Evolutionary conservation across 345 rosid genomes (phyloP), one percentile per base, ranked within the genome.

Genomic region (Citrus reticulata): DNA sequence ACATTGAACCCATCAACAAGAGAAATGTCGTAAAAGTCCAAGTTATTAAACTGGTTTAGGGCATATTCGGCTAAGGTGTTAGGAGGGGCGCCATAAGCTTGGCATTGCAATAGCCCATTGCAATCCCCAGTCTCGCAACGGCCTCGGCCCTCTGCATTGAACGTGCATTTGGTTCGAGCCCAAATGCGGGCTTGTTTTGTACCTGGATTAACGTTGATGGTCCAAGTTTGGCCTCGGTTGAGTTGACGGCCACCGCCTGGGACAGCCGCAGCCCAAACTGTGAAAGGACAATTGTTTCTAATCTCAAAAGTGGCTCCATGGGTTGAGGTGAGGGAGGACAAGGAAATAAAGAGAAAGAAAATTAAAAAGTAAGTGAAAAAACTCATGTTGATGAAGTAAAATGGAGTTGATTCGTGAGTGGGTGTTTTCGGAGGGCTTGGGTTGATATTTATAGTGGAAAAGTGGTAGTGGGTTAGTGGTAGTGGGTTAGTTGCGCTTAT

Each of bases 71-170:
- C 93, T 72, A 87, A 64, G 71, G 95, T 90, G 37, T 35, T 35
- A 35, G 37, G 37, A 35, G 37, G 37, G 0, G 75, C 88, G 6
- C 95, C 95, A 81, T 75, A 89, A 5, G 79, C 87, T 16, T 73
- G 42, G 66, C 97, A 89, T 37, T 82, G 67, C 7, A 89, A 86
- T 65, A 81, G 68, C 30, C 89, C 90, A 7, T 75, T 82, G 1
- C 97, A 91, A 27, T 89, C 93, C 4, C 95, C 91, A 0, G 91
- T 91, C 70, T 84, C 22, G 8, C 97, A 93, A 20, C 72, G 72
- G 13, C 83, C 87, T 2, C 27, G 29, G 4, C 86, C 86, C 4
- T 63, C 46, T 16, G 5, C 39, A 20, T 74, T 13, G 32, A 74
- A 27, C 4, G 25, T 1, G 9, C 77, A 61, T 4, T 40, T 61